These are phyloP conservation scores for Populus deltoides DNA, from an alignment of 345 rosid genomes.

Conservation along the genomic window DNA sequence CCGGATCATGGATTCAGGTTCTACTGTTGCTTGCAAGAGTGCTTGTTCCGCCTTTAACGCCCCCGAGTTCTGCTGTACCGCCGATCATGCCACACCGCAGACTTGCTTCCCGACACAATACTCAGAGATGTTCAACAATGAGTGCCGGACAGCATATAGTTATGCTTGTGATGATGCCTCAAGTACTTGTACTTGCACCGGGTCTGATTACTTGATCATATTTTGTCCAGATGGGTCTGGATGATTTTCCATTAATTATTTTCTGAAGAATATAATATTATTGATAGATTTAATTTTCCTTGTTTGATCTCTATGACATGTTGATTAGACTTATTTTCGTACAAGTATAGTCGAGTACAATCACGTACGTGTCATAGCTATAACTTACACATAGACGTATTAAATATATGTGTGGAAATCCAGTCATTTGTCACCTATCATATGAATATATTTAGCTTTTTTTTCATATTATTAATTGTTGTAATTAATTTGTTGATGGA, in stretches of 20 bases:
- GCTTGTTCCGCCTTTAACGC: constrained; percentile 76
- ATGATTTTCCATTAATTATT: neutral
- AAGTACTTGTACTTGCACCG: constrained; percentile 75
- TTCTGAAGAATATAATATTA: neutral
- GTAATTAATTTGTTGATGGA: neutral
- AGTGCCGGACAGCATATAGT: constrained; percentile 88
- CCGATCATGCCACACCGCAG: constrained; percentile 59
- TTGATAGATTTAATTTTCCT: neutral
- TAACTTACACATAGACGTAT: too few relatives aligned
- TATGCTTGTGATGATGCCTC: constrained; percentile 90
- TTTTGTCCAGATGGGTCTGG: constrained; percentile 49
- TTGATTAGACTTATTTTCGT: too few relatives aligned
- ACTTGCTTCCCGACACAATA: constrained; percentile 76
- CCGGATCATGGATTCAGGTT: constrained; percentile 44
- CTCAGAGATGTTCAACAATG: constrained; percentile 73
- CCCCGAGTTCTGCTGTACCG: constrained; percentile 82
- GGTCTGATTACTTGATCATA: constrained; percentile 71
- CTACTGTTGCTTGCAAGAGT: constrained; percentile 73
- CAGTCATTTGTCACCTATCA: neutral
- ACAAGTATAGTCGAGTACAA: too few relatives aligned
- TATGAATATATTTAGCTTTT: too few relatives aligned
- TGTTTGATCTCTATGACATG: too few relatives aligned
- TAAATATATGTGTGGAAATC: too few relatives aligned
- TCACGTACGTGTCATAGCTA: too few relatives aligned
- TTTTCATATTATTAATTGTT: neutral